Conservation (phyloP, 179 eudicot genomes). For the Kewa caespitosa region DNA sequence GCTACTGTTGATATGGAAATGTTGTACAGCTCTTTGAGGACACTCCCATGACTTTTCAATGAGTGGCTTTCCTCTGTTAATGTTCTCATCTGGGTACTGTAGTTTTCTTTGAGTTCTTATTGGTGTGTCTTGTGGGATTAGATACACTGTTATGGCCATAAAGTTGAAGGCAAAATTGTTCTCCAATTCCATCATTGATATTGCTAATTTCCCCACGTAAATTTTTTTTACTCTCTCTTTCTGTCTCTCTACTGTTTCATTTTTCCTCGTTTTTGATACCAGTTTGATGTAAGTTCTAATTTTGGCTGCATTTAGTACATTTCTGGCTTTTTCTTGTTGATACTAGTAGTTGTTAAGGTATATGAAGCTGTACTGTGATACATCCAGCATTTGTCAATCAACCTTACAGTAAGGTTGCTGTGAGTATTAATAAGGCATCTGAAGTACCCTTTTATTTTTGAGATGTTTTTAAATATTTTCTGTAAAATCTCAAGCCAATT, state of each 20-base stretch:
- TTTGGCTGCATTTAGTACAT: conserved; percentile 7
- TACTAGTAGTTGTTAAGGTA: conserved; percentile 3
- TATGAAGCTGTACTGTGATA: conserved; percentile 17
- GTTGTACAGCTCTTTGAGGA: neutral
- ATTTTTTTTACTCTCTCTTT: no score
- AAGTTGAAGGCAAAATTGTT: neutral
- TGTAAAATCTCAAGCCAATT: neutral
- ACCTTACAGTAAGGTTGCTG: neutral
- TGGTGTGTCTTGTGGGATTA: conserved; percentile 16
- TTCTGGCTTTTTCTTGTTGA: conserved; percentile 10
- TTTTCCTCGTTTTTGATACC: neutral
- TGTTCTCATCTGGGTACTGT: conserved; percentile 5
- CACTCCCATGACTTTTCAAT: conserved; percentile 8
- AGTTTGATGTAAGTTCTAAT: conserved; percentile 1
- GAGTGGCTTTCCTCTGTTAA: conserved; percentile 8
- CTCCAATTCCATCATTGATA: conserved; percentile 1
- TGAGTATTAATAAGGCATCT: no score
- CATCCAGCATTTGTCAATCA: conserved; percentile 12
- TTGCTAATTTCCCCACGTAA: neutral
- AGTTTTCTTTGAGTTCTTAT: conserved; percentile 18
- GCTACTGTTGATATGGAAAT: neutral
- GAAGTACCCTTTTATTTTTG: neutral
- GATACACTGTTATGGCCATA: conserved; percentile 11
- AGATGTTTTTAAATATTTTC: neutral
- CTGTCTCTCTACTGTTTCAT: conserved; percentile 1